Percentiles rank a stretch among this genome's conserved stretches.
These are phyloP conservation scores for Calocybe gambosa DNA, from an alignment of 1,284 basidiomycete genomes.

Conservation along the genomic window DNA sequence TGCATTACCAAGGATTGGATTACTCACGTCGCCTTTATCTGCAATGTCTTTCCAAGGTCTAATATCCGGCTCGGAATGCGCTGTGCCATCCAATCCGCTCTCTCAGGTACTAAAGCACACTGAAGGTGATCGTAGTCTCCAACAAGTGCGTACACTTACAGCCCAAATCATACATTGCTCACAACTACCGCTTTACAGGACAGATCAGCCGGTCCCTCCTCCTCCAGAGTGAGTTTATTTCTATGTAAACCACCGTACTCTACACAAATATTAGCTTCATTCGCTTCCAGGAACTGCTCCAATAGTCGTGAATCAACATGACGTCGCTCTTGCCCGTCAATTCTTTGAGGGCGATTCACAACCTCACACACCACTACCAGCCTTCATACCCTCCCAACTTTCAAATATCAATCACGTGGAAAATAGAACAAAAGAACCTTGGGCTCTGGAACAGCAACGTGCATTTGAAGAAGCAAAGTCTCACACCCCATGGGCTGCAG, in stretches of 20 bases:
- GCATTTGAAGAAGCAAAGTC: constrained; percentile 26
- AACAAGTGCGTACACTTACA: constrained; percentile 46
- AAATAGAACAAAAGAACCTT: constrained; percentile 37
- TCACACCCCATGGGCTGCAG: constrained; percentile 41
- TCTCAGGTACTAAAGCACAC: constrained; percentile 90
- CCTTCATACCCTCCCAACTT: constrained; percentile 33
- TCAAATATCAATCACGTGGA: constrained; percentile 29
- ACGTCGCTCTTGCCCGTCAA: constrained; percentile 69
- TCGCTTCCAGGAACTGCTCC: constrained; percentile 57
- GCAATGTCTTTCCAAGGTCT: constrained; percentile 73
- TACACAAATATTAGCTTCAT: constrained; percentile 41
- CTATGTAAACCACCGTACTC: neutral
- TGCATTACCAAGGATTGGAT: neutral
- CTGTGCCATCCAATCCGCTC: constrained; percentile 80
- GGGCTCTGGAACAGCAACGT: constrained; percentile 46
- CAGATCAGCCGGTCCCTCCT: constrained; percentile 65
- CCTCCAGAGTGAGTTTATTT: constrained; percentile 43
- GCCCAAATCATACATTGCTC: neutral
- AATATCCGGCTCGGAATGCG: constrained; percentile 90
- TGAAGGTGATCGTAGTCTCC: constrained; percentile 84
- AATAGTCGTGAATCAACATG: constrained; percentile 48
- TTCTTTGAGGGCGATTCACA: constrained; percentile 57
- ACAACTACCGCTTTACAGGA: constrained; percentile 40
- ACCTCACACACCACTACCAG: constrained; percentile 26
- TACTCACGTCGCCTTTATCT: neutral